Conservation (phyloP, 805 yeast species). For the Debaryomyces hansenii region DNA sequence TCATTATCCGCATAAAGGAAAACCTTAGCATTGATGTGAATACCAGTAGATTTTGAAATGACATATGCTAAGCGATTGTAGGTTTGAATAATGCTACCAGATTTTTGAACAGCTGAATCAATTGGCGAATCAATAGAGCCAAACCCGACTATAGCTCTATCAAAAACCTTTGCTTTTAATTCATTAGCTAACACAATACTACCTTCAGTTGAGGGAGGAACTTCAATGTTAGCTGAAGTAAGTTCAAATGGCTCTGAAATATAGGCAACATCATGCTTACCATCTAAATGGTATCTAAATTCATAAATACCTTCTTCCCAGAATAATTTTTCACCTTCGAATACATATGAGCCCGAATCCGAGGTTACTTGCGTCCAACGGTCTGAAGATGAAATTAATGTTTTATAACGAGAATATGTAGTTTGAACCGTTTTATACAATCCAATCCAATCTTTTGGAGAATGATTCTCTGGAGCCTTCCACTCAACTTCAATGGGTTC, state of each 20-base stretch:
- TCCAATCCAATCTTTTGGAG: conserved; percentile 72
- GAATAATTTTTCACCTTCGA: conserved; percentile 47
- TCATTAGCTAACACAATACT: conserved; percentile 28
- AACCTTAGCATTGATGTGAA: conserved; percentile 37
- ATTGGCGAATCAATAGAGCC: conserved; percentile 28
- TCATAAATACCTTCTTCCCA: conserved; percentile 76
- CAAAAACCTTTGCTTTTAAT: conserved; percentile 32
- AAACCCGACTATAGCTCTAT: conserved; percentile 24
- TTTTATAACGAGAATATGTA: conserved; percentile 52
- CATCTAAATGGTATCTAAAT: conserved; percentile 66
- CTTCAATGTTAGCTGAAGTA: conserved; percentile 37
- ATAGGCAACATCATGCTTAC: conserved; percentile 67
- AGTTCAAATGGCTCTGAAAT: conserved; percentile 69
- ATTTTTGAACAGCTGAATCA: conserved; percentile 20
- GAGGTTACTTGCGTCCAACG: conserved; percentile 56
- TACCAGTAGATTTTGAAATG: conserved; percentile 34
- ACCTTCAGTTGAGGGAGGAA: conserved; percentile 28
- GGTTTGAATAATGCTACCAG: conserved; percentile 28
- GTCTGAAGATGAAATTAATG: conserved; percentile 61
- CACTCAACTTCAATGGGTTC: conserved; percentile 54
- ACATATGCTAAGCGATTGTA: conserved; percentile 27
- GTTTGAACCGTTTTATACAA: conserved; percentile 64
- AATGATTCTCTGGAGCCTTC: conserved; percentile 50
- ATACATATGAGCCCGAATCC: conserved; percentile 47
- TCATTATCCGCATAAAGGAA: conserved; percentile 26